Percentiles rank a stretch among this genome's conserved stretches.
phyloP scores from a whole-genome alignment of 768 basidiomycete species.

The Amanita exitialis region DNA sequence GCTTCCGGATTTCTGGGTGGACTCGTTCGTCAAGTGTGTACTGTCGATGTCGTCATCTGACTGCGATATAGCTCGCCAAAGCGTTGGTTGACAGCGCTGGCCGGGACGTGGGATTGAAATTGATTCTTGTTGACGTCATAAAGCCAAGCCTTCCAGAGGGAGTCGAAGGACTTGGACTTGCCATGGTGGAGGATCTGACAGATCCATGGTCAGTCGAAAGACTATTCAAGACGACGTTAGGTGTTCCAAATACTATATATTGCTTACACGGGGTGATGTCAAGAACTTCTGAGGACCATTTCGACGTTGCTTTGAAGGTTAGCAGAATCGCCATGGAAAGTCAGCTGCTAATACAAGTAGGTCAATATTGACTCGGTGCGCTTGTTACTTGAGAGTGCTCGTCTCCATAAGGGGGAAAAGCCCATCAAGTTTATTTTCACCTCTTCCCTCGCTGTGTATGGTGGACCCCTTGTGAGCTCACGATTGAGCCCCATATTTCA shows the following conservation, averaged over 20 bases:
- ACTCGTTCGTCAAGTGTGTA: slow-evolving; percentile 18
- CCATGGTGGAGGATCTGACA: slow-evolving; percentile 31
- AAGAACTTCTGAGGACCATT: slow-evolving; percentile 49
- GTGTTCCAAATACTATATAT: slow-evolving; percentile 33
- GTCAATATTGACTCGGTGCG: slow-evolving; percentile 53
- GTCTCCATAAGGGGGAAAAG: slow-evolving; percentile 14
- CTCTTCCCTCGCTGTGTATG: slow-evolving; percentile 50
- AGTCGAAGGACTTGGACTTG: slow-evolving; percentile 19
- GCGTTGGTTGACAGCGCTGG: slow-evolving; percentile 20
- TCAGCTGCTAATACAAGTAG: slow-evolving; percentile 12
- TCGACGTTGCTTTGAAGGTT: slow-evolving; percentile 43
- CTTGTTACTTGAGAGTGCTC: slow-evolving; percentile 26
- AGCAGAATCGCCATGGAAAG: background rate
- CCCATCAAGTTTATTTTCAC: slow-evolving; percentile 47
- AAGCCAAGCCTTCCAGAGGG: slow-evolving; percentile 24
- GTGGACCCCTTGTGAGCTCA: slow-evolving; percentile 33
- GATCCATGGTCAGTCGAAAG: slow-evolving; percentile 22
- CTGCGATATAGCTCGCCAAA: slow-evolving; percentile 21
- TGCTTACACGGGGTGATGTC: slow-evolving; percentile 56
- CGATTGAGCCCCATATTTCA: background rate
- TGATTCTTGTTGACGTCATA: slow-evolving; percentile 44
- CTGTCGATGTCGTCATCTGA: background rate
- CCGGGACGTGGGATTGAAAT: slow-evolving; percentile 22
- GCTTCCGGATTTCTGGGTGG: slow-evolving; percentile 31
- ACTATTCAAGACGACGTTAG: slow-evolving; percentile 28